Percentiles rank a stretch among this genome's conserved stretches.
Conservation (phyloP, 257 asterid genomes). For the Solanum medicagineum region DNA sequence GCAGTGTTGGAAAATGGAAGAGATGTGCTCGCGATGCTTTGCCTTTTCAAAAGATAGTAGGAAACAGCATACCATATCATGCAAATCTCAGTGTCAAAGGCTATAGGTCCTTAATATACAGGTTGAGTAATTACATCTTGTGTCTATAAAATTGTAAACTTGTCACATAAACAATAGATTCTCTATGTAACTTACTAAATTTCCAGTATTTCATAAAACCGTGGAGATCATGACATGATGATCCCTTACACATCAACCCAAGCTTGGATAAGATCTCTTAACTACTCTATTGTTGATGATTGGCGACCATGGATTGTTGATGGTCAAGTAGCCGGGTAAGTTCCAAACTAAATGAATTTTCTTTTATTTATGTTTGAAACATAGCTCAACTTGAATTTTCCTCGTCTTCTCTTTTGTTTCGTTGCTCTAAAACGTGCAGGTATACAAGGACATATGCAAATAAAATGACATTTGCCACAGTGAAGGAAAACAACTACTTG, state of each 20-base stretch:
- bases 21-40: not conserved
- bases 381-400: not conserved
- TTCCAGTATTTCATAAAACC: not conserved
- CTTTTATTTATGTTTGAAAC: not conserved
- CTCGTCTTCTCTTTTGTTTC: not conserved
- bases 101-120: constrained; percentile 23
- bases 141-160: not conserved
- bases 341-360: not conserved
- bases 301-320: constrained; percentile 19
- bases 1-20: not conserved
- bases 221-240: constrained; percentile 21
- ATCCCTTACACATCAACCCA: constrained; percentile 10
- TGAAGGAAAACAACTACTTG: constrained; percentile 12
- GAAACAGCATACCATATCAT: not conserved
- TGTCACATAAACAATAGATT: not conserved
- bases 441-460: constrained; percentile 24
- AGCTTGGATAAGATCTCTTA: constrained; percentile 21
- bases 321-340: constrained; percentile 21
- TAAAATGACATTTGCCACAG: constrained; percentile 20
- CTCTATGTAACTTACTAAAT: not conserved
- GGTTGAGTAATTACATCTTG: not conserved
- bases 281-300: constrained; percentile 11
- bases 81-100: constrained; percentile 10
- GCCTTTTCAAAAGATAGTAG: not conserved
- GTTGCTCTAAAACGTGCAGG: not conserved